phyloP scores from a whole-genome alignment of 495 filamentous ascomycete species.

The Trichoderma orchidacearum region DNA sequence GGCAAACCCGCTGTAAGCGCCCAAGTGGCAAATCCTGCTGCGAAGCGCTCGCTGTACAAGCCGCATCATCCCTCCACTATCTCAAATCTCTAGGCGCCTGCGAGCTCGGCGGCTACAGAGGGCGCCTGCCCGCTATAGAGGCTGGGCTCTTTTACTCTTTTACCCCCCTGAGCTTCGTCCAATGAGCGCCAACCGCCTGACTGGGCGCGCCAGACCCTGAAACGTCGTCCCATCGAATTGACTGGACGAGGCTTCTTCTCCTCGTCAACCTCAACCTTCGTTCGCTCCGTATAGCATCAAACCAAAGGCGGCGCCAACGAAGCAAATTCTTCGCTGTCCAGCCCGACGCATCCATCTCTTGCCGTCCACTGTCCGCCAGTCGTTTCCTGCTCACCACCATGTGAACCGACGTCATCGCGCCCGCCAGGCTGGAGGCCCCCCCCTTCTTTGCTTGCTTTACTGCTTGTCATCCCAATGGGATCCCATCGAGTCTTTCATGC shows the following conservation, averaged over 20 bases:
- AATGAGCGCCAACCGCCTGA: not conserved
- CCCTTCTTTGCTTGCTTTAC: not conserved
- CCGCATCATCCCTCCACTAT: no score
- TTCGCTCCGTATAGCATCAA: not conserved
- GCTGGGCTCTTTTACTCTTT: no score
- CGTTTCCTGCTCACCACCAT: not conserved
- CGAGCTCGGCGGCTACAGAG: not conserved
- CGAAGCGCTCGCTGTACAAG: no score
- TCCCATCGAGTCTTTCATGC: no score
- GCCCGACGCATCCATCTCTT: not conserved
- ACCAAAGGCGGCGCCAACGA: no score
- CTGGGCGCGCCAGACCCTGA: not conserved
- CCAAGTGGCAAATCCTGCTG: no score
- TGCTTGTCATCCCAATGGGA: no score
- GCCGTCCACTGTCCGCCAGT: not conserved
- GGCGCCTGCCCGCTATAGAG: not conserved
- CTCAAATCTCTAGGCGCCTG: no score
- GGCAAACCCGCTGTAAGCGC: not conserved
- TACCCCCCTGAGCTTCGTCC: no score
- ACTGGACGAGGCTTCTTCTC: not conserved
- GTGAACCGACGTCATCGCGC: not conserved
- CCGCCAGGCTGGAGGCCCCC: not conserved
- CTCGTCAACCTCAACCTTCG: not conserved
- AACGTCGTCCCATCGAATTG: not conserved
- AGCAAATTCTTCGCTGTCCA: not conserved